Base-by-base conservation (phyloP, 495 filamentous ascomycete genomes). In the Lasiosphaeria hispida region DNA sequence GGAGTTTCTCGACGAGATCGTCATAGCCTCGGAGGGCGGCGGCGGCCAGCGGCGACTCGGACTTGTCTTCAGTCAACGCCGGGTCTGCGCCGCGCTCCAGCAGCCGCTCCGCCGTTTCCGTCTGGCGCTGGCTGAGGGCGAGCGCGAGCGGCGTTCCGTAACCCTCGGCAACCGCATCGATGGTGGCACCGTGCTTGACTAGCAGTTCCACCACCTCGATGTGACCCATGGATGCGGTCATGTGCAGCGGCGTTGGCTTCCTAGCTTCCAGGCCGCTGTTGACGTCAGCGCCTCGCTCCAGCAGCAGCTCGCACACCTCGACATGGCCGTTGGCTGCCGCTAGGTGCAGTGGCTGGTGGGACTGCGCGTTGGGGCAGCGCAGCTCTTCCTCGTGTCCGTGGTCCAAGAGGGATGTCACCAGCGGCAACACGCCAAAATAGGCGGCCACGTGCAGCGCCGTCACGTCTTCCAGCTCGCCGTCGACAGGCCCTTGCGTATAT, bases 191-290 rank as follows among this genome's bases (percentile, higher is more conserved):
- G n/a, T 42, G 14, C 3, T 14, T 15, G 30, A 51, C 15, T 10
- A 58, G 40, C 19, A 10, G 52, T 4, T 10, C 30, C 9, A 58
- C 52, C 9, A 58, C 47, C 10, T 58, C 45, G 38, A 39, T 30
- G 36, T 45, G 56, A 4, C 56, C 56, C 39, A 38, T 15, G 11
- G 45, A 52, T 2, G 56, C 56, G 10, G 56, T 48, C 56, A 58
- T 58, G 38, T 58, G 56, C n/a, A 58, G 56, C 11, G 56, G 56
- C n/a, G 56, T 58, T 48, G 47, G 52, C 7, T n/a, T 30, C 15
- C 47, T 19, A 11, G 36, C 18, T 39, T 11, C 18, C 8, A 51
- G 42, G 4, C 56, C 56, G 30, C 44, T 33, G 47, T 58, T 40
- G 37, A 58, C 39, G 10, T 58, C 38, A 9, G 47, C 37, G 11